phyloP scores from a whole-genome alignment of 352 stramenopile species.

The Phytopythium helicoides region DNA sequence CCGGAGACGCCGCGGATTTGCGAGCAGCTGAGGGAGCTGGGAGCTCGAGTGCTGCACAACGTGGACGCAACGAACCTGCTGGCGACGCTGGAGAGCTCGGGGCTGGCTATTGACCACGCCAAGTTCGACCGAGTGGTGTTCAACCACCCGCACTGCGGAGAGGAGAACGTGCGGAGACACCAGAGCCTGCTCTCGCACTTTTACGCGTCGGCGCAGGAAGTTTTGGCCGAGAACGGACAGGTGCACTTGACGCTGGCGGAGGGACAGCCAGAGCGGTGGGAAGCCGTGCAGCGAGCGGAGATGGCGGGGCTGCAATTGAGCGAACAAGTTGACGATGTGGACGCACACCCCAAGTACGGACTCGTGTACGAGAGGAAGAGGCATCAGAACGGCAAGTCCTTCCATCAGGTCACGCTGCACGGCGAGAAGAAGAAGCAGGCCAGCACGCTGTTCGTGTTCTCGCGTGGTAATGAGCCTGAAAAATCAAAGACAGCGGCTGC shows the following conservation, averaged over 20 bases:
- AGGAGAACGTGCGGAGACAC: conserved; percentile 88
- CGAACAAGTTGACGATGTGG: conserved; percentile 46
- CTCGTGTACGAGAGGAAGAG: conserved; percentile 79
- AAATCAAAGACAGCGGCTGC: neutral
- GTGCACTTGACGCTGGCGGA: conserved; percentile 73
- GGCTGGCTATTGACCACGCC: neutral
- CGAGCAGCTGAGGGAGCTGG: conserved; percentile 34
- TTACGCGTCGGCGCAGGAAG: conserved; percentile 62
- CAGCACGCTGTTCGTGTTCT: conserved; percentile 69
- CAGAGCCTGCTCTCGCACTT: conserved; percentile 90
- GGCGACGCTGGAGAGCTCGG: conserved; percentile 21
- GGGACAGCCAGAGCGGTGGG: conserved; percentile 76
- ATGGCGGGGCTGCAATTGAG: conserved; percentile 42
- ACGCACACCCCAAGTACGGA: conserved; percentile 28
- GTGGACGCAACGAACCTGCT: conserved; percentile 67
- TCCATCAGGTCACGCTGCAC: conserved; percentile 73
- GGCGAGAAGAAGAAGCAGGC: conserved; percentile 63
- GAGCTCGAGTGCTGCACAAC: conserved; percentile 46
- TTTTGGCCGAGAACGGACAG: conserved; percentile 33
- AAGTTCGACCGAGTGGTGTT: conserved; percentile 89
- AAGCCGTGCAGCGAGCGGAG: conserved; percentile 47
- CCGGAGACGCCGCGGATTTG: conserved; percentile 41
- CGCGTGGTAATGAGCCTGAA: neutral
- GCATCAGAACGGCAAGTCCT: conserved; percentile 87
- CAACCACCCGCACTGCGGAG: conserved; percentile 92